A percentile compares a stretch with the other conserved stretches of the same genome.
phyloP scores from a whole-genome alignment of 2,329 filamentous ascomycete genomes.

The Decorospora gaudefroyi region DNA sequence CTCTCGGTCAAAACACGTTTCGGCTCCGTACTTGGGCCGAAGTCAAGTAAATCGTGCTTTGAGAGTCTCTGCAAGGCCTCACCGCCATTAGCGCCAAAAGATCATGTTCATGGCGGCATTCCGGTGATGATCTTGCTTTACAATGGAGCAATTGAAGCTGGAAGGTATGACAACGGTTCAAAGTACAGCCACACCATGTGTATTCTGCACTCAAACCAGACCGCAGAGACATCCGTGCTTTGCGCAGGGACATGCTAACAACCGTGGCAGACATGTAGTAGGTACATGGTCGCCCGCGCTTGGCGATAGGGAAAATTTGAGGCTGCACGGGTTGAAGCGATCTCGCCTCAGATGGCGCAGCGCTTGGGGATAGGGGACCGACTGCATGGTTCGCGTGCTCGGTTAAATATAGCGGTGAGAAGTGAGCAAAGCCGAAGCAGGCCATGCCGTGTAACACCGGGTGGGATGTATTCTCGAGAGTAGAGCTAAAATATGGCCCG shows the following conservation, averaged over 20 bases:
- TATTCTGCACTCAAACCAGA: neutral
- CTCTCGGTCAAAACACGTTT: conserved; percentile 1
- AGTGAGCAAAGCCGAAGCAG: conserved; percentile 30
- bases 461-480: neutral
- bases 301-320: too few relatives aligned
- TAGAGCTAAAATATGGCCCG: conserved; percentile 1
- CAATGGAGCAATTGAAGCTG: neutral
- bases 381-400: conserved; percentile 14
- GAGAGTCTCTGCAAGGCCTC: conserved; percentile 8
- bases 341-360: conserved; percentile 10
- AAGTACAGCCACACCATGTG: neutral
- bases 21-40: conserved; percentile 4
- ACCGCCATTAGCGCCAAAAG: too few relatives aligned
- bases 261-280: too few relatives aligned
- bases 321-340: conserved; percentile 19
- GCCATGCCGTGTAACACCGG: conserved; percentile 18
- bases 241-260: too few relatives aligned
- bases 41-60: neutral
- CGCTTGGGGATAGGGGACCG: conserved; percentile 16
- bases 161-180: neutral
- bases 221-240: neutral
- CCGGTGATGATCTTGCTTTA: conserved; percentile 2
- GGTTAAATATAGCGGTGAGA: conserved; percentile 30
- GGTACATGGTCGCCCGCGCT: too few relatives aligned
- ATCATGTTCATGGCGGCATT: conserved; percentile 13